phyloP scores from a whole-genome alignment of 2,329 filamentous ascomycete genomes.

The Scedosporium dehoogii region DNA sequence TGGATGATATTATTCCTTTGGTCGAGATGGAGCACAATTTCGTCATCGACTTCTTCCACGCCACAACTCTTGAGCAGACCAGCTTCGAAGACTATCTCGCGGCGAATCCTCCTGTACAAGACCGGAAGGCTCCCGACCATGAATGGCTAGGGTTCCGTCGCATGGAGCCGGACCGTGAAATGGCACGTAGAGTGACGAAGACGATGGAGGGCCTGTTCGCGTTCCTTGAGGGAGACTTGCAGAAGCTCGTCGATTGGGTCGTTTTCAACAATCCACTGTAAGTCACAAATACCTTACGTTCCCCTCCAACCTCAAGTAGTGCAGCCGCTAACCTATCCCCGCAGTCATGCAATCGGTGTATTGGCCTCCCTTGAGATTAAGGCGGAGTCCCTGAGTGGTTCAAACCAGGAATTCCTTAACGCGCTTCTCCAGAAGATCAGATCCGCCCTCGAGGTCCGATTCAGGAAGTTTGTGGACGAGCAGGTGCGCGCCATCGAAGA shows the following conservation, averaged over 20 bases:
- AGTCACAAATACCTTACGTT: conserved; percentile 24
- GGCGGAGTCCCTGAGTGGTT: conserved; percentile 69
- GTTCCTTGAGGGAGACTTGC: conserved; percentile 70
- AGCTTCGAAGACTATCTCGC: conserved; percentile 79
- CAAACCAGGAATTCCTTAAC: conserved; percentile 86
- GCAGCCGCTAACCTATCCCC: conserved; percentile 9
- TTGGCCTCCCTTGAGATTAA: conserved; percentile 73
- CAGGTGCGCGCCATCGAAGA: conserved; percentile 95
- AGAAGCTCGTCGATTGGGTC: conserved; percentile 75
- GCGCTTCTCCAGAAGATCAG: conserved; percentile 72
- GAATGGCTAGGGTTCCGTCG: conserved; percentile 23
- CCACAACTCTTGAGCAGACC: conserved; percentile 68
- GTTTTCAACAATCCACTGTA: conserved; percentile 71
- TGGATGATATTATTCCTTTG: conserved; percentile 74
- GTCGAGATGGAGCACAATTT: conserved; percentile 96
- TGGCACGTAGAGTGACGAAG: conserved; percentile 75
- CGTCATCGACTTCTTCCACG: conserved; percentile 91
- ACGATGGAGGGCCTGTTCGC: conserved; percentile 84
- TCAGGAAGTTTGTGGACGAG: conserved; percentile 84
- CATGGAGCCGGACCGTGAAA: conserved; percentile 79
- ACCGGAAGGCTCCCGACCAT: conserved; percentile 9
- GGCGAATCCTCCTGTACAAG: conserved; percentile 40
- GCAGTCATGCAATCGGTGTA: conserved; percentile 79
- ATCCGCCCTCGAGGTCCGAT: conserved; percentile 61
- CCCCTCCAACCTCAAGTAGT: no score